These are phyloP conservation scores for Apophysomyces ossiformis DNA, from an alignment of 371 early-diverging fungal genomes.

Conservation along the genomic window DNA sequence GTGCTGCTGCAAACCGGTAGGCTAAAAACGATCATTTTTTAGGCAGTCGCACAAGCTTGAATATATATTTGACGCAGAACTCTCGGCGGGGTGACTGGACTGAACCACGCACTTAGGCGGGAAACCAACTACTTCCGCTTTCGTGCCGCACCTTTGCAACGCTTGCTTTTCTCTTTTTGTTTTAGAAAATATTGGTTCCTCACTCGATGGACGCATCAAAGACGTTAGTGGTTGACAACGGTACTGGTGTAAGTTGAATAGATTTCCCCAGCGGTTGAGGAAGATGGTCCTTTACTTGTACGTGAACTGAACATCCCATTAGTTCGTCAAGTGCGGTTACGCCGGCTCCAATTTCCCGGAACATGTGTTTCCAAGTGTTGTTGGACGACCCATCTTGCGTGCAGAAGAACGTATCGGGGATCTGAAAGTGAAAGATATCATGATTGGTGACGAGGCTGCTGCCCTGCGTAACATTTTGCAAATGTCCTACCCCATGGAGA, in stretches of 20 bases:
- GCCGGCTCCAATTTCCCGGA: constrained; percentile 97
- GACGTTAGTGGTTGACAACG: constrained; percentile 94
- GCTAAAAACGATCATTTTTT: no score
- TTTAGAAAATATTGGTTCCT: not conserved
- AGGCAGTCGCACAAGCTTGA: no score
- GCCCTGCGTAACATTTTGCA: constrained; percentile 85
- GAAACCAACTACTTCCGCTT: not conserved
- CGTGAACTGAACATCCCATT: constrained; percentile 14
- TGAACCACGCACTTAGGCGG: not conserved
- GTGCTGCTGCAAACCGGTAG: no score
- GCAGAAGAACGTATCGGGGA: constrained; percentile 90
- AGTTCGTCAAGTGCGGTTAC: constrained; percentile 97
- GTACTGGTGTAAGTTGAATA: constrained; percentile 84
- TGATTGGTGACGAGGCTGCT: constrained; percentile 97
- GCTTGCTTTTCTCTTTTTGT: not conserved
- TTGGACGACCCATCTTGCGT: constrained; percentile 96
- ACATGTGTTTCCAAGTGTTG: constrained; percentile 94
- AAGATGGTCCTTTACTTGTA: constrained; percentile 14
- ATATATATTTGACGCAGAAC: no score
- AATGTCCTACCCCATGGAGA: constrained; percentile 98
- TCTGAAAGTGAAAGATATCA: constrained; percentile 86
- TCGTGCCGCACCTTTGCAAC: not conserved
- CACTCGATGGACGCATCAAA: constrained; percentile 61
- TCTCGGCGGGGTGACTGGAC: no score
- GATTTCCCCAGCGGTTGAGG: not conserved